Evolutionary conservation across 306 rosid species (phyloP).

Genomic region (Castanea mollissima): DNA sequence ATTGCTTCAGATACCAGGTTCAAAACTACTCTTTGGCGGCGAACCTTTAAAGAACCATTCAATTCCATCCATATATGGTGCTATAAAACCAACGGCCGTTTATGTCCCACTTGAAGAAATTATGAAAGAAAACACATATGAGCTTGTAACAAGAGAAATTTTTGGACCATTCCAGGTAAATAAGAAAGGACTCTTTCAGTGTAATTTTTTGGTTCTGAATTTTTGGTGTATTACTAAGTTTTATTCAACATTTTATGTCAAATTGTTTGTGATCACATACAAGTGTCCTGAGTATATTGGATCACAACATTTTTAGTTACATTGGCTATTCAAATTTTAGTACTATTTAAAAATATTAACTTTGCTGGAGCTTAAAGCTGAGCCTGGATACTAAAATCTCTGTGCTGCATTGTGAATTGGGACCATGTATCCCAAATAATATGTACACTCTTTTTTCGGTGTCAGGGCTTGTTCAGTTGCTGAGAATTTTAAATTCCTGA

Average conservation of each 20-base stretch:
- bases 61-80: conserved; percentile 81
- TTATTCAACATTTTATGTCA: background rate
- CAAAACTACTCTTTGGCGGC: conserved; percentile 92
- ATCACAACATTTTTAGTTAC: background rate
- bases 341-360: background rate
- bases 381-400: background rate
- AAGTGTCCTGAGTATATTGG: background rate
- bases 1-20: conserved; percentile 78
- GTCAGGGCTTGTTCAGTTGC: background rate
- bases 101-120: conserved; percentile 88
- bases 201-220: background rate
- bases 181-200: background rate
- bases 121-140: conserved; percentile 65
- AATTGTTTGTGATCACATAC: background rate
- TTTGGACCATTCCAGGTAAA: conserved; percentile 96
- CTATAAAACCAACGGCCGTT: conserved; percentile 81
- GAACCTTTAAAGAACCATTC: conserved; percentile 69
- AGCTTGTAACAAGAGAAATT: conserved; percentile 84
- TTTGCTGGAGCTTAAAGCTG: background rate
- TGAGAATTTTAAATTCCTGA: too few species aligned
- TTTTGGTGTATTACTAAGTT: background rate
- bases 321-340: background rate
- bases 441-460: background rate
- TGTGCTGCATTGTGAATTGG: background rate
- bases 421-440: background rate